Base-by-base conservation (phyloP, 176 grass and related monocot species). In the Cenchrus fungigraminus region DNA sequence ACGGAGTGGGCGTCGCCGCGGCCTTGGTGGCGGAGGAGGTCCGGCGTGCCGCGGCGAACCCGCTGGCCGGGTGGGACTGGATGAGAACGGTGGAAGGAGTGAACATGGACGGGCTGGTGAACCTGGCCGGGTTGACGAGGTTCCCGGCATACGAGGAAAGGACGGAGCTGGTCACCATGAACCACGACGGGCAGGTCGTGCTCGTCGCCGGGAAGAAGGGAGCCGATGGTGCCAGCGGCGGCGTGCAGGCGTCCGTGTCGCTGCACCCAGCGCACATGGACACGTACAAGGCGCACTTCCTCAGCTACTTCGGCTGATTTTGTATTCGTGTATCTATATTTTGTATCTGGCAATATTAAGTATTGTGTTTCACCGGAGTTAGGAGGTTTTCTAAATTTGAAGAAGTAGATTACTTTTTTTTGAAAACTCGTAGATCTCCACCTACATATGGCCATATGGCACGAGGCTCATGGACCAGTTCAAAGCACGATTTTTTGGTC, bases 101-200 rank as follows among this genome's bases (percentile, higher is more conserved):
- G 61, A 25, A 61, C 8, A 0, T 76, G 49, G 46, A 57, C 50
- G 19, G 91, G 47, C 0, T 63, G 37, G 59, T 82, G 28, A 85
- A 64, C 58, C 8, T 87, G 20, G 6, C 84, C 7, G 68, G 73
- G 64, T 87, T 81, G 15, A 59, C 84, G 6, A 40, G 76, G 70
- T 93, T 90, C 76, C 79, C 72, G 22, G 87, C 86, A n/a, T 90
- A 93, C 59, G 84, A 90, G 25, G 55, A 22, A 1, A 68, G 84
- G 69, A 72, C 78, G n/a, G 84, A 90, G 87, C 53, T 90, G 10
- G 84, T 87, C 40, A 77, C 68, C 10, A 85, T 88, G 90, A 82
- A 77, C 77, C 67, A 74, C 6, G 51, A 78, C 16, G 90, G 90
- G 11, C 80, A 80, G 68, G 32, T 82, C 15, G 90, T 88, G 45